These are phyloP conservation scores for Theobroma cacao DNA, from an alignment of 345 rosid genomes.

Conservation along the genomic window DNA sequence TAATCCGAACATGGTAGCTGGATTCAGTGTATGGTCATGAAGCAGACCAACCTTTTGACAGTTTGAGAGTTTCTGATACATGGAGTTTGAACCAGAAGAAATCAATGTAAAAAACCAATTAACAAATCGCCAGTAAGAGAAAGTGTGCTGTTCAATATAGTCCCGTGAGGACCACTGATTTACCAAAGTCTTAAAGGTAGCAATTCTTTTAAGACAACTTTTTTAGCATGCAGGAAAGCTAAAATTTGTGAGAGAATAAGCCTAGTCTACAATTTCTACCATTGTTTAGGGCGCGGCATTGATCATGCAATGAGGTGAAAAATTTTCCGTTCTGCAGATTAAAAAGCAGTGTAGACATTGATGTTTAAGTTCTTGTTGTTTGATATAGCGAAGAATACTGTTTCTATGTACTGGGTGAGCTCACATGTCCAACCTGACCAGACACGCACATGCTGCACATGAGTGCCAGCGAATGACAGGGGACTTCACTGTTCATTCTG, in stretches of 20 bases:
- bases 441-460: slow-evolving; percentile 13
- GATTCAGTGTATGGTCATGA: background rate
- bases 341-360: background rate
- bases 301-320: background rate
- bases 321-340: background rate
- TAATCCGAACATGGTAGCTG: background rate
- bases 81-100: background rate
- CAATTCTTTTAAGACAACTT: background rate
- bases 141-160: background rate
- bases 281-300: background rate
- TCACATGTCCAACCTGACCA: slow-evolving; percentile 3
- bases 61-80: background rate
- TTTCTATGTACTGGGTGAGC: slow-evolving; percentile 6
- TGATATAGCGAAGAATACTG: background rate
- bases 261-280: background rate
- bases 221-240: background rate
- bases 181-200: background rate
- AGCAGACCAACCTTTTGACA: background rate
- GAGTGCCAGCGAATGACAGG: slow-evolving; percentile 10
- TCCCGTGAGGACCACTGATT: background rate
- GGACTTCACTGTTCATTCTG: background rate
- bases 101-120: background rate
- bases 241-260: background rate
- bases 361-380: background rate
- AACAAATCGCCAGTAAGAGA: background rate